Base-by-base conservation (phyloP, 2,329 filamentous ascomycete genomes). In the Pseudogymnoascus sp. region DNA sequence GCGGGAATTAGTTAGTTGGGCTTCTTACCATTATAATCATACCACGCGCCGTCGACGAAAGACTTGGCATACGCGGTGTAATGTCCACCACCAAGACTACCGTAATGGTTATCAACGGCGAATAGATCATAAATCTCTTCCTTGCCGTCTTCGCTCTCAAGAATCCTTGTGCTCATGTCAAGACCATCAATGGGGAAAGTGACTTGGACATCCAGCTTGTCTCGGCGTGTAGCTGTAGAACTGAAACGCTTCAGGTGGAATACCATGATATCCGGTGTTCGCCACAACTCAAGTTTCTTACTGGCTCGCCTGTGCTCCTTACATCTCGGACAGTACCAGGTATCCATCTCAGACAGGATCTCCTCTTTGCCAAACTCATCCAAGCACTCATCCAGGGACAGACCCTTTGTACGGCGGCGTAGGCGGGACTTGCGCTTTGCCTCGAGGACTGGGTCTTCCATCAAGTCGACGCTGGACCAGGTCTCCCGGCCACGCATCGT, bases 231-330 rank as follows among this genome's bases (percentile, higher is more conserved):
- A 14, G 90, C 86, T 66, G 86, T 88, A 22, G 89, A 91, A 71
- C 91, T 96, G 73, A 99, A 99, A 6, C 94, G 86, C 79, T 99
- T 99, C 58, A 99, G 80, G 71, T 99, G 94, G 64, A 97, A 88
- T 43, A 97, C 88, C 14, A 99, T 82, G 64, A 97, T 95, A 72
- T 99, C 94, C 0, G 94, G 94, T 2, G 90, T 88, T 71, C 93
- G 97, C 94, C 94, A 99, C 15, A 99, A 83, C 71, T 97, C 92
- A 60, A 99, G 91, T 70, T 94, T 97, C 78, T 99, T 99, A 75
- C 88, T 92, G 18, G 94, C 94, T 63, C 91, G 87, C 14, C 91
- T 86, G 69, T 96, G 88, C 68, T 96, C 90, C 73, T 97, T 97
- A 80, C 94, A 99, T 30, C 91, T 85, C 61, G 91, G 93, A 71